Evolutionary conservation across 306 rosid genomes (phyloP).

Genomic region (Sicyos edulis): DNA sequence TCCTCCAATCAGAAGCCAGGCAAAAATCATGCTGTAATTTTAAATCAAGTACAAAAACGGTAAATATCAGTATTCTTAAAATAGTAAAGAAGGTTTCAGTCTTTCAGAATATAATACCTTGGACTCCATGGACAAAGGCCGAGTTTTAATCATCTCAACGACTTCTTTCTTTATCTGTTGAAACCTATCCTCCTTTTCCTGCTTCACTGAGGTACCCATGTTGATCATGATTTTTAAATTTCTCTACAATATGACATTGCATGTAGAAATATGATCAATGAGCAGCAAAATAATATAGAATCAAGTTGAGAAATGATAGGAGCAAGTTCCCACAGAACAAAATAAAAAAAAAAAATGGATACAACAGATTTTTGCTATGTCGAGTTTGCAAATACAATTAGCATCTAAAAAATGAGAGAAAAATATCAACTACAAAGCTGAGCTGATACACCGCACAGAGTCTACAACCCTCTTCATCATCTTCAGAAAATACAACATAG

Average conservation of each 20-base stretch:
- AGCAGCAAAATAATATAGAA: not conserved
- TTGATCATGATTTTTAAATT: constrained; percentile 86
- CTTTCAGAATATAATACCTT: constrained; percentile 54
- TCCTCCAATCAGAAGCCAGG: not conserved
- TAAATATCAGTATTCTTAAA: not conserved
- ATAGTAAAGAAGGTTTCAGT: constrained; percentile 1
- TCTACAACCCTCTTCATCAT: not conserved
- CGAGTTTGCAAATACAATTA: not conserved
- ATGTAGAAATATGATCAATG: constrained; percentile 28
- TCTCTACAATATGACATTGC: constrained; percentile 55
- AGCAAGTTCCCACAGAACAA: not conserved
- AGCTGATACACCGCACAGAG: not conserved
- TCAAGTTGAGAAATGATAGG: constrained; percentile 2
- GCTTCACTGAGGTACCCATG: constrained; percentile 79
- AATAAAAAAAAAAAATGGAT: not conserved
- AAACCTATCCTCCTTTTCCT: constrained; percentile 84
- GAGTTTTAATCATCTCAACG: constrained; percentile 68
- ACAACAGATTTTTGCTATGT: not conserved
- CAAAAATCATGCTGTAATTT: not conserved
- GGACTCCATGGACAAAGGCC: constrained; percentile 46
- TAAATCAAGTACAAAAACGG: not conserved
- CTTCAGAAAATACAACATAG: constrained; percentile 10
- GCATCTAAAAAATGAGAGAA: not conserved
- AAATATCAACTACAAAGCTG: not conserved
- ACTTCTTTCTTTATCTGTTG: constrained; percentile 85